Evolutionary conservation across 345 rosid species (phyloP).

Genomic region (Excoecaria agallocha): DNA sequence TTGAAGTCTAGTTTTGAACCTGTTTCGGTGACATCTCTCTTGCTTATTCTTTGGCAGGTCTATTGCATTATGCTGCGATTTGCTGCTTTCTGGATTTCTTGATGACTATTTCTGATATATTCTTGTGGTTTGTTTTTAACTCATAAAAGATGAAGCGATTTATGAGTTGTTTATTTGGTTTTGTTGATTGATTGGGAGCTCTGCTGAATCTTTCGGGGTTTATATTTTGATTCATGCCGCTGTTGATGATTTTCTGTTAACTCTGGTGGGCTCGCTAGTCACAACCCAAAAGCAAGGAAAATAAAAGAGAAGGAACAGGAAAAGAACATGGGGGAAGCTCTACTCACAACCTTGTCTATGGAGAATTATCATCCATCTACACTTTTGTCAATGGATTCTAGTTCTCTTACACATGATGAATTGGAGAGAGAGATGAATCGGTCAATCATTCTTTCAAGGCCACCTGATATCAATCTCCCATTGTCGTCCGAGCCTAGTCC

Average conservation of each 20-base stretch:
- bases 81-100: constrained; percentile 16
- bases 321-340: constrained; percentile 54
- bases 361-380: constrained; percentile 96
- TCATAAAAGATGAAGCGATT: constrained; percentile 52
- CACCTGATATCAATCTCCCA: constrained; percentile 93
- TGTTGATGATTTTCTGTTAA: constrained; percentile 12
- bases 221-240: neutral
- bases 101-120: constrained; percentile 25
- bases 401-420: constrained; percentile 86
- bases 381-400: constrained; percentile 89
- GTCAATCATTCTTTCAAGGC: constrained; percentile 67
- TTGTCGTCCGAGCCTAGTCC: constrained; percentile 85
- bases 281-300: neutral
- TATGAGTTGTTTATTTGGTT: constrained; percentile 53
- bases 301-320: constrained; percentile 20
- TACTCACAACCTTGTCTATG: constrained; percentile 59
- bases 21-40: neutral
- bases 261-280: constrained; percentile 12
- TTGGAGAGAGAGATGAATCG: constrained; percentile 87
- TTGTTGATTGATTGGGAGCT: constrained; percentile 53
- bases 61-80: constrained; percentile 16
- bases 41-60: constrained; percentile 21
- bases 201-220: neutral
- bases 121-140: constrained; percentile 20
- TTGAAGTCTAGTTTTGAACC: neutral